Base-by-base conservation (phyloP, 2,329 filamentous ascomycete species). In the Colletotrichum spinosum region DNA sequence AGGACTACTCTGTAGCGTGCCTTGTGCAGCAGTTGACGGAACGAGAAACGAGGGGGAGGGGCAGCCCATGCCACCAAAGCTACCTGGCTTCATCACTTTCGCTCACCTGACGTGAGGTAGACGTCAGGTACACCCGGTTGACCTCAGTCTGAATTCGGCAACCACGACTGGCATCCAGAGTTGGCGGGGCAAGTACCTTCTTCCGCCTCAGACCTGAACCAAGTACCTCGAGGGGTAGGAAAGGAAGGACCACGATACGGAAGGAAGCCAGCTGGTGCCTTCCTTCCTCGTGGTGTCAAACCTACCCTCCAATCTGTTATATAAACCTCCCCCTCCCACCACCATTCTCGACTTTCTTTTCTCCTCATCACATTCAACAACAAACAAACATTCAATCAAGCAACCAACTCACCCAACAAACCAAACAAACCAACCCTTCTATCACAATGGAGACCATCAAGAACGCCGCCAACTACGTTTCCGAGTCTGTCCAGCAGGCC, bases 401-500 rank as follows among this genome's bases (percentile, higher is more conserved):
- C 50, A 68, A 41, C 37, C 74, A 74, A 79, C 70, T 25, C n/a
- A 25, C 55, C 52, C 48, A 64, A 39, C 72, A 44, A 57, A 42
- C 34, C 58, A 65, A 39, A 56, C 67, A 67, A 71, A 38, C 67
- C 67, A 66, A 67, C 60, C 70, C 59, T 71, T 71, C 54, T 67
- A 69, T 72, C 77, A 81, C 63, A 77, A 85, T 86, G 83, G 83
- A 86, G 59, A 79, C 82, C 68, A 68, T 85, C 75, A 83, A 84
- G 83, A 86, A 90, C 80, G 85, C 84, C 74, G 87, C 81, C 80
- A 90, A 90, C 85, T 90, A 90, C 86, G 87, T 90, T 80, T 79
- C 86, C 70, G 89, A 90, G 83, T 80, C 82, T 73, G 78, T 88
- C 75, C 83, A 90, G 82, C 80, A 88, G 76, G 81, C 81, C 67